Evolutionary conservation across 352 stramenopile genomes (phyloP), one percentile per base, ranked within the genome.

Genomic region (Achlya hypogyna): DNA sequence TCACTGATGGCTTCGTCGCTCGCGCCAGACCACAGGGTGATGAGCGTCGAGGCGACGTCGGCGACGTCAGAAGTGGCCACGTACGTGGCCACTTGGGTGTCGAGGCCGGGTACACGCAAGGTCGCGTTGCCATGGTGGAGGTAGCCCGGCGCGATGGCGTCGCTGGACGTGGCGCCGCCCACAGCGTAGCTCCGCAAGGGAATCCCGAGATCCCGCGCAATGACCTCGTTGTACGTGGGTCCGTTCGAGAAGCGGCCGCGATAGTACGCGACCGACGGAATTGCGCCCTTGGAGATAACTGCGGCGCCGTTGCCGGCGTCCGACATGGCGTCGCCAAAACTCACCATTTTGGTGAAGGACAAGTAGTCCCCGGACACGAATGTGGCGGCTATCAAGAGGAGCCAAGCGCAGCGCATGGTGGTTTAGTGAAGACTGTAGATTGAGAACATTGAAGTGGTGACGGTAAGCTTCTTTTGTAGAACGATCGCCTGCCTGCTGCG

Each of bases 321-420:
- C 12, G 53, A 34, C 10, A 49, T 18, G 0, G 53, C 29, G 38
- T 62, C 53, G 28, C 53, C 53, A 62, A 62, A 62, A 25, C 35
- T 62, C 10, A 62, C 53, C 12, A 62, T 62, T 25, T 62, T 62
- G 9, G 18, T 49, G 22, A 49, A n/a, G n/a, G n/a, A n/a, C n/a
- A n/a, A n/a, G n/a, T n/a, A n/a, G n/a, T n/a, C n/a, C n/a, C n/a
- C n/a, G n/a, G n/a, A n/a, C n/a, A n/a, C n/a, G n/a, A n/a, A n/a
- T n/a, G n/a, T n/a, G n/a, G n/a, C n/a, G n/a, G n/a, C n/a, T n/a
- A n/a, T n/a, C n/a, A n/a, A n/a, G n/a, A n/a, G n/a, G n/a, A n/a
- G n/a, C n/a, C n/a, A n/a, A n/a, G n/a, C n/a, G n/a, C n/a, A n/a
- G n/a, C n/a, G n/a, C n/a, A n/a, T n/a, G n/a, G n/a, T n/a, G n/a